Conservation (phyloP, 2,329 filamentous ascomycete species). For the Boeremia lycopersici region DNA sequence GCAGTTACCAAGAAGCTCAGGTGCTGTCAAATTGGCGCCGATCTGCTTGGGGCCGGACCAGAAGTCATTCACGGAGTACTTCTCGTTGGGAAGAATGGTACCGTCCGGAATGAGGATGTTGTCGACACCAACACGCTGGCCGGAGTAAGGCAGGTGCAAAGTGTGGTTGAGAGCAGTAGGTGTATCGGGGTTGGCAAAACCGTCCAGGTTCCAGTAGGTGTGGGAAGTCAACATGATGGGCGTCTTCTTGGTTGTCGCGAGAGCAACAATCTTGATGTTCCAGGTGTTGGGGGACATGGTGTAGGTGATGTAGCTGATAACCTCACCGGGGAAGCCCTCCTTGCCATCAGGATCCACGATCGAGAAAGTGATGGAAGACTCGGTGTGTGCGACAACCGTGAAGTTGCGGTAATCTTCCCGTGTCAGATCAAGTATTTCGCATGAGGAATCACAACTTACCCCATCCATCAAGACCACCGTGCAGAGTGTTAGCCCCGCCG, state of each 20-base stretch:
- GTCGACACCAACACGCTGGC: conserved; percentile 71
- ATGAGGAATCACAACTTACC: conserved; percentile 35
- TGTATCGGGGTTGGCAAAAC: conserved; percentile 75
- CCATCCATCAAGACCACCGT: conserved; percentile 74
- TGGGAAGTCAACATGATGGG: conserved; percentile 81
- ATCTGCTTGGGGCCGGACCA: conserved; percentile 83
- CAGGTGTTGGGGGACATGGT: conserved; percentile 69
- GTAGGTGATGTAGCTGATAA: conserved; percentile 76
- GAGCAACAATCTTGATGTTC: conserved; percentile 74
- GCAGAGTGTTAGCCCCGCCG: conserved; percentile 64
- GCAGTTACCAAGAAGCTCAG: conserved; percentile 73
- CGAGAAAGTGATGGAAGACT: conserved; percentile 74
- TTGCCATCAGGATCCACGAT: conserved; percentile 74
- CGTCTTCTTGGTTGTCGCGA: conserved; percentile 74
- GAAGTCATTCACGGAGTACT: conserved; percentile 76
- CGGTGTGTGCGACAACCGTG: conserved; percentile 71
- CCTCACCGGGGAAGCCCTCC: conserved; percentile 79
- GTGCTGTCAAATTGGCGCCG: conserved; percentile 69
- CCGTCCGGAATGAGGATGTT: conserved; percentile 56
- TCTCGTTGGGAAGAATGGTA: conserved; percentile 70
- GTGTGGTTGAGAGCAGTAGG: conserved; percentile 71
- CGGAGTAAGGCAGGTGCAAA: conserved; percentile 73
- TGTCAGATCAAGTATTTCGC: neutral
- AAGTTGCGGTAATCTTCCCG: conserved; percentile 69
- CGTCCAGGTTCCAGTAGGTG: conserved; percentile 84